These are phyloP conservation scores for Fusarium sp. DNA, from an alignment of 2,329 filamentous ascomycete genomes.

Conservation along the genomic window DNA sequence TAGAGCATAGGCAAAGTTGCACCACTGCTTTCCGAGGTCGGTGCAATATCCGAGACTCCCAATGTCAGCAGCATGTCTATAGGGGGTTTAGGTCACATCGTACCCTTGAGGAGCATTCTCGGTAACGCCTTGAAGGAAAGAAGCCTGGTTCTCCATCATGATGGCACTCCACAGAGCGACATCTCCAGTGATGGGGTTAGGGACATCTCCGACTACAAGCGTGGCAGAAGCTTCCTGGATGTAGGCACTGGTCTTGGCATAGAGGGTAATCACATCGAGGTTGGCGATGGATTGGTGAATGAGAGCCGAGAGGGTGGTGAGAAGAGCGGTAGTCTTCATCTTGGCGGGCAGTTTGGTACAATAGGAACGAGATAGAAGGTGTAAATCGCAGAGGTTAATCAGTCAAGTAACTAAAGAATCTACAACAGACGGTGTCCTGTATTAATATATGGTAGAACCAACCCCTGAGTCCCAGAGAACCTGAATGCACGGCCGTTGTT, in stretches of 20 bases:
- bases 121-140: conserved; percentile 18
- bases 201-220: conserved; percentile 5
- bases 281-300: background rate
- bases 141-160: conserved; percentile 17
- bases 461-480: background rate
- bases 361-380: background rate
- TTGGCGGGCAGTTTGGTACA: too few relatives aligned
- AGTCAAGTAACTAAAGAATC: too few relatives aligned
- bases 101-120: conserved; percentile 15
- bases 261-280: conserved; percentile 11
- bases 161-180: conserved; percentile 22
- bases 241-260: background rate
- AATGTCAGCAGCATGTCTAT: background rate
- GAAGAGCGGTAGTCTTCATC: background rate
- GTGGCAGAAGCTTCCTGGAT: conserved; percentile 23
- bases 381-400: background rate
- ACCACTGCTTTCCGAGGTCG: conserved; percentile 18
- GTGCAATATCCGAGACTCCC: conserved; percentile 9
- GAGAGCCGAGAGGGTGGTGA: background rate
- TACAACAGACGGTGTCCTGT: background rate
- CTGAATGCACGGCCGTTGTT: background rate
- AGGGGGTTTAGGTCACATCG: too few relatives aligned
- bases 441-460: background rate
- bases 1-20: conserved; percentile 25
- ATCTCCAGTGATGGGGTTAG: conserved; percentile 16